Conservation (phyloP, 306 rosid genomes). For the Lablab purpureus region DNA sequence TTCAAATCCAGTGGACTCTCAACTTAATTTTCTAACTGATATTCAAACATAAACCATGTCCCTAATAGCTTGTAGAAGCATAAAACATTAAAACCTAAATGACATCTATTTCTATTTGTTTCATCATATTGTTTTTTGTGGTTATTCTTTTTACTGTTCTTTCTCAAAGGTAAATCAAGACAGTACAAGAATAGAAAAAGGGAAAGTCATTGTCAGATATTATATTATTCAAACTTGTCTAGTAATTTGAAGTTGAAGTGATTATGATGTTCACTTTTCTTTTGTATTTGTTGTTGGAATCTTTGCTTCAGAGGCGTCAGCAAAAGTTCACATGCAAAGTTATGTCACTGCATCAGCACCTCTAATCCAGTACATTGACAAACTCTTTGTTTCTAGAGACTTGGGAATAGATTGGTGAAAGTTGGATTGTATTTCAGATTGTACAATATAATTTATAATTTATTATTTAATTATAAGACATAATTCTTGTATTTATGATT, state of each 20-base stretch:
- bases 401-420: slow-evolving; percentile 90
- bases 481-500: slow-evolving; percentile 27
- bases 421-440: slow-evolving; percentile 40
- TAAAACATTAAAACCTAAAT: slow-evolving; percentile 9
- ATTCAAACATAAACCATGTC: neutral
- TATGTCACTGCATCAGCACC: slow-evolving; percentile 69
- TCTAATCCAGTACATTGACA: slow-evolving; percentile 72
- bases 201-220: neutral
- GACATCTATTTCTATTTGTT: neutral
- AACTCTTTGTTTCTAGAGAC: slow-evolving; percentile 75
- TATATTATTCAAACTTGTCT: slow-evolving; percentile 17
- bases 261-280: slow-evolving; percentile 5
- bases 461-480: slow-evolving; percentile 28
- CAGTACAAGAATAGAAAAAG: neutral
- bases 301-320: slow-evolving; percentile 69
- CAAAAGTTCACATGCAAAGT: slow-evolving; percentile 76
- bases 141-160: neutral
- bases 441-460: slow-evolving; percentile 38
- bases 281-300: slow-evolving; percentile 14
- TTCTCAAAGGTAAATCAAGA: neutral
- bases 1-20: too few species aligned
- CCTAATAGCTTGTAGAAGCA: neutral
- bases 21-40: too few species aligned
- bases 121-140: slow-evolving; percentile 22
- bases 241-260: slow-evolving; percentile 38